phyloP scores from a whole-genome alignment of 1,284 basidiomycete species.

The Fistulinella cinereoalba region DNA sequence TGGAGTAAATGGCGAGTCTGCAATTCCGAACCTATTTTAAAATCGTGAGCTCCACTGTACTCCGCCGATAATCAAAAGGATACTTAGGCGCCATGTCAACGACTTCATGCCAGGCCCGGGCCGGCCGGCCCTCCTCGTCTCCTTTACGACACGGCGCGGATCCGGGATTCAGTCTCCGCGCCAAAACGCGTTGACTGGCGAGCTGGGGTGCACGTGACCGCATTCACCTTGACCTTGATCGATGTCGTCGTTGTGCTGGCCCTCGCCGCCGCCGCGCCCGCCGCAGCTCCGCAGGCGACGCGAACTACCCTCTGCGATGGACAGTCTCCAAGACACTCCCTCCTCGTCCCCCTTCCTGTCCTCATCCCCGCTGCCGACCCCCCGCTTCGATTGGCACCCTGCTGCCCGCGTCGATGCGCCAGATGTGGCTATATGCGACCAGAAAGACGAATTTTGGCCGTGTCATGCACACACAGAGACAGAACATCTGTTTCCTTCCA shows the following conservation, averaged over 20 bases:
- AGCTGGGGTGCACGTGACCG: conserved; percentile 28
- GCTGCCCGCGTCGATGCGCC: conserved; percentile 1
- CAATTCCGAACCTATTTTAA: too few relatives aligned
- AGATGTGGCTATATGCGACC: background rate
- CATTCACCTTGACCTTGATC: conserved; percentile 31
- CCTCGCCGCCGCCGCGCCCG: conserved; percentile 14
- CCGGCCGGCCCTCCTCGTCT: background rate
- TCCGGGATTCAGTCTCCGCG: conserved; percentile 30
- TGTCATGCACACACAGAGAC: background rate
- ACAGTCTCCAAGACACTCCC: background rate
- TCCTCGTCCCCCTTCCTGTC: conserved; percentile 17
- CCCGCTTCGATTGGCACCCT: conserved; percentile 10
- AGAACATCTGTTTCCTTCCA: background rate
- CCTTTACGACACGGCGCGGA: conserved; percentile 22
- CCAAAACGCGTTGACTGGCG: conserved; percentile 35
- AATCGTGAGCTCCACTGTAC: background rate
- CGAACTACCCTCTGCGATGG: too few relatives aligned
- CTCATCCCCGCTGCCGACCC: conserved; percentile 19
- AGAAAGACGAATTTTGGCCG: conserved; percentile 5
- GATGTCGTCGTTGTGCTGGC: conserved; percentile 21
- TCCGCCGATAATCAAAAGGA: background rate
- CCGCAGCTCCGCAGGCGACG: conserved; percentile 19
- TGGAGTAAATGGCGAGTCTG: too few relatives aligned
- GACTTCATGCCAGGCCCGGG: background rate
- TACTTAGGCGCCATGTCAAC: background rate